Base-by-base conservation (phyloP, 2,329 filamentous ascomycete species). In the Lomentospora prolificans region DNA sequence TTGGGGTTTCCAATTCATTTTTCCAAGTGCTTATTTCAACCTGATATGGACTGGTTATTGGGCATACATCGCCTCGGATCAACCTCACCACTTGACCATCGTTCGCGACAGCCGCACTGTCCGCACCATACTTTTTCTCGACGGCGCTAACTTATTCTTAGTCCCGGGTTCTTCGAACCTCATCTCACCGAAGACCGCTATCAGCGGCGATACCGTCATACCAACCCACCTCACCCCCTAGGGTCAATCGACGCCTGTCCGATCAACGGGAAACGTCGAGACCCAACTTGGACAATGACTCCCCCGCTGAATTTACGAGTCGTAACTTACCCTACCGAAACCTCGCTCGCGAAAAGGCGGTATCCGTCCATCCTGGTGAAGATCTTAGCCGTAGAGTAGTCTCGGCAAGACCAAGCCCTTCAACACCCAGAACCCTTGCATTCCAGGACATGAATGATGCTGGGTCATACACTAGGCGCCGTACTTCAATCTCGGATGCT, bases 171-270 rank as follows among this genome's bases (percentile, higher is more conserved):
- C 67, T 70, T 36, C 74, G 76, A 60, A 66, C 68, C 24, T 69
- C 72, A 5, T 33, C 30, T 12, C 74, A 77, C 60, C 75, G 78
- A 44, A 75, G 80, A 8, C 80, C 79, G 4, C 69, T 80, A 6
- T 83, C 80, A 9, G 72, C 76, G 5, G 74, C 72, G 24, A 66
- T 80, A 17, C 71, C 76, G 14, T 68, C 76, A 17, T 71, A 76
- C 58, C 72, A 76, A 50, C 70, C 73, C 17, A 67, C 70, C 5
- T 81, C 79, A 1, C 79, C 80, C 50, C 75, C 79, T 14, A 72
- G 71, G 50, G 60, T 79, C 25, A 67, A 69, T 56, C 76, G 80
- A 36, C 78, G 80, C 24, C 69, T 82, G 39, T 83, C 80, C 2
- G 80, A 84, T 55, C 78, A 80, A 61, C 75, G 78, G 59, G 78